A percentile compares a stretch with the other conserved stretches of the same genome.
These are phyloP conservation scores for Tolypocladium cylindrosporum DNA, from an alignment of 2,329 filamentous ascomycete species.

Conservation along the genomic window DNA sequence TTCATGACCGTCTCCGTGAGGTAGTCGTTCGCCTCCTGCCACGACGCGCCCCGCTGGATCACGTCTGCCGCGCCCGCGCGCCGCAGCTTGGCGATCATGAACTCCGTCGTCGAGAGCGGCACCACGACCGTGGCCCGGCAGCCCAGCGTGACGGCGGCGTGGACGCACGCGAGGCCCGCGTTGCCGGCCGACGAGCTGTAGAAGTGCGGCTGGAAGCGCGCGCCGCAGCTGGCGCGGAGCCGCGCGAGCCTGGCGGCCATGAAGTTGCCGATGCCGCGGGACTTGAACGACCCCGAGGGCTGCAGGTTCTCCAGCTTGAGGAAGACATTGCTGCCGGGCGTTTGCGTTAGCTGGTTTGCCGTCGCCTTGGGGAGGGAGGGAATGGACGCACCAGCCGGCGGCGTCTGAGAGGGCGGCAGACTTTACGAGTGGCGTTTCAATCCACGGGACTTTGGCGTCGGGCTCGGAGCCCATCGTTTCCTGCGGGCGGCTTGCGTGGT, in stretches of 20 bases:
- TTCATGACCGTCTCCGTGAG: constrained; percentile 43
- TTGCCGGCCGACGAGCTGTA: constrained; percentile 70
- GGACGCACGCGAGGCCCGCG: constrained; percentile 70
- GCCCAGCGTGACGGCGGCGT: constrained; percentile 52
- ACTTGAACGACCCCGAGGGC: constrained; percentile 78
- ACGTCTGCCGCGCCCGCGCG: constrained; percentile 53
- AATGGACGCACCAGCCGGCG: constrained; percentile 9
- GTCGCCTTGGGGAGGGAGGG: not conserved
- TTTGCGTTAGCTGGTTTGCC: not conserved
- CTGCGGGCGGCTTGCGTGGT: not conserved
- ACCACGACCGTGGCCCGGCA: constrained; percentile 63
- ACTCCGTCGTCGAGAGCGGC: constrained; percentile 50
- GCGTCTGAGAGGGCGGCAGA: constrained; percentile 32
- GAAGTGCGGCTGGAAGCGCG: constrained; percentile 40
- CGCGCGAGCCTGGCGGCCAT: constrained; percentile 39
- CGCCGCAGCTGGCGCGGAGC: constrained; percentile 6
- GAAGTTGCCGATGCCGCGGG: constrained; percentile 63
- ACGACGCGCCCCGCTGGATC: constrained; percentile 54
- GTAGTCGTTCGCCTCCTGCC: constrained; percentile 59
- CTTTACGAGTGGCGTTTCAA: constrained; percentile 57
- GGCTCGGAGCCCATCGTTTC: not conserved
- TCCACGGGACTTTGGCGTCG: constrained; percentile 39
- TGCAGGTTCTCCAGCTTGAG: constrained; percentile 78
- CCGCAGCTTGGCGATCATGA: constrained; percentile 59
- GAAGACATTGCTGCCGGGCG: constrained; percentile 52